Conservation (phyloP, 495 filamentous ascomycete genomes). For the Neurospora intermedia region DNA sequence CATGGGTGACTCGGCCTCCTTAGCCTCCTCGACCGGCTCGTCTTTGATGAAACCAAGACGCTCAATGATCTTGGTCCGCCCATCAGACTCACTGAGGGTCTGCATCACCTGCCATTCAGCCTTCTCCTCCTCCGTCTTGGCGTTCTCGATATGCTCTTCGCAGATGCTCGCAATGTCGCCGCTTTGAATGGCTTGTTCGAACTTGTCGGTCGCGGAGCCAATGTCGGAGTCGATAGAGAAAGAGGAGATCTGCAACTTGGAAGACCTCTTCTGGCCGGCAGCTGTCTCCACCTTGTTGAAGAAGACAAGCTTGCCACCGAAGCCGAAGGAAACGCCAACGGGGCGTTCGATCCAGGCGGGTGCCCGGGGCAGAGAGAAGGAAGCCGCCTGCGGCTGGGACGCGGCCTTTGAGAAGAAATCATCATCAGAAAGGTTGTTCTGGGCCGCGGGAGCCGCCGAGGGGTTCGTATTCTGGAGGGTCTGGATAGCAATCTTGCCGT, state of each 20-base stretch:
- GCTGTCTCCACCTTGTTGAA: conserved; percentile 50
- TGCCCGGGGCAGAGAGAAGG: conserved; percentile 74
- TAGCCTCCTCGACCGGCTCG: conserved; percentile 29
- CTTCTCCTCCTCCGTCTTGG: conserved; percentile 80
- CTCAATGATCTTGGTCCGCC: conserved; percentile 67
- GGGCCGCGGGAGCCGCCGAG: conserved; percentile 44
- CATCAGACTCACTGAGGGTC: conserved; percentile 72
- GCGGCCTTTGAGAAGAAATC: conserved; percentile 96
- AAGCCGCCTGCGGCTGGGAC: conserved; percentile 76
- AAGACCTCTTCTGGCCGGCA: conserved; percentile 50
- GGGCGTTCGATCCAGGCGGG: conserved; percentile 87
- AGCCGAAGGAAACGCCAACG: conserved; percentile 83
- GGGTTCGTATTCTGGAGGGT: conserved; percentile 82
- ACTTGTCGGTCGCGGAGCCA: conserved; percentile 71
- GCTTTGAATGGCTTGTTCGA: conserved; percentile 70
- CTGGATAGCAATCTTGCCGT: conserved; percentile 87
- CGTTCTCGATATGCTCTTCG: conserved; percentile 59
- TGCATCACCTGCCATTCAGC: conserved; percentile 91
- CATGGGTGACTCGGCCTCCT: conserved; percentile 1
- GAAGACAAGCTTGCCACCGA: conserved; percentile 84
- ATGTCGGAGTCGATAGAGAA: conserved; percentile 86
- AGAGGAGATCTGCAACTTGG: conserved; percentile 69
- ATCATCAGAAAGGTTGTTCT: conserved; percentile 65
- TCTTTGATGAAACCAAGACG: conserved; percentile 74
- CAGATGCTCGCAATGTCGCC: conserved; percentile 73